Percentiles rank a stretch among this genome's conserved stretches.
Evolutionary conservation across 2,329 filamentous ascomycete species (phyloP).

Genomic region (Beauveria bassiana): DNA sequence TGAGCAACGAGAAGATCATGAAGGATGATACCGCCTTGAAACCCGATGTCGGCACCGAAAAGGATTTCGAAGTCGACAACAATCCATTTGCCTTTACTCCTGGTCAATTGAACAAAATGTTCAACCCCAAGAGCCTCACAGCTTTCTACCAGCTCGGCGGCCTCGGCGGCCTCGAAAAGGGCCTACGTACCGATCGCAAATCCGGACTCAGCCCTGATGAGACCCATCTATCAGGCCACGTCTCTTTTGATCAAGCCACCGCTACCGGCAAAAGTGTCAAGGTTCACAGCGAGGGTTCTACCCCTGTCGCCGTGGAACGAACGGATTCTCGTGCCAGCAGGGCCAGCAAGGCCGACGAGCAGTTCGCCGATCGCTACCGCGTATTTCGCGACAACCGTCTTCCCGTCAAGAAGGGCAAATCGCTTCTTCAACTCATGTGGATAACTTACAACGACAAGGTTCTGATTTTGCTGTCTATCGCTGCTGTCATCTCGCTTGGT

Average conservation of each 20-base stretch:
- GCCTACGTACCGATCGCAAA: slow-evolving; percentile 63
- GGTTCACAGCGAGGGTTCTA: slow-evolving; percentile 23
- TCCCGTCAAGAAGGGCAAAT: slow-evolving; percentile 68
- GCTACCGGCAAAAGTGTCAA: slow-evolving; percentile 32
- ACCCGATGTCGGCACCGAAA: slow-evolving; percentile 68
- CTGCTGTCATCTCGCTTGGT: slow-evolving; percentile 64
- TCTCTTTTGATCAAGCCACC: slow-evolving; percentile 67
- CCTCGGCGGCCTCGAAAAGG: slow-evolving; percentile 68
- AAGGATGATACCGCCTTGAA: slow-evolving; percentile 61
- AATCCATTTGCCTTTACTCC: slow-evolving; percentile 83
- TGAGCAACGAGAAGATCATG: slow-evolving; percentile 48
- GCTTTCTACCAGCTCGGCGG: slow-evolving; percentile 80
- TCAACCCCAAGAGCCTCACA: slow-evolving; percentile 79
- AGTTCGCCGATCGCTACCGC: slow-evolving; percentile 57
- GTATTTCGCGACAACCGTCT: slow-evolving; percentile 66
- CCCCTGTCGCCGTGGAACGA: background rate
- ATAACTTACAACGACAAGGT: slow-evolving; percentile 82
- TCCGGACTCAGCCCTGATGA: slow-evolving; percentile 75
- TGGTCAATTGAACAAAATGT: slow-evolving; percentile 77
- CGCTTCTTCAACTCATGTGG: slow-evolving; percentile 66
- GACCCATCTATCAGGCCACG: slow-evolving; percentile 50
- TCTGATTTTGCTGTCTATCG: slow-evolving; percentile 61
- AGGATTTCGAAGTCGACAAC: slow-evolving; percentile 65
- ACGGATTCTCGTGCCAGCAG: slow-evolving; percentile 9
- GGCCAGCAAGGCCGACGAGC: slow-evolving; percentile 18